Evolutionary conservation across 2,329 filamentous ascomycete genomes (phyloP).

Genomic region (Hymenoscyphus fraxineus): DNA sequence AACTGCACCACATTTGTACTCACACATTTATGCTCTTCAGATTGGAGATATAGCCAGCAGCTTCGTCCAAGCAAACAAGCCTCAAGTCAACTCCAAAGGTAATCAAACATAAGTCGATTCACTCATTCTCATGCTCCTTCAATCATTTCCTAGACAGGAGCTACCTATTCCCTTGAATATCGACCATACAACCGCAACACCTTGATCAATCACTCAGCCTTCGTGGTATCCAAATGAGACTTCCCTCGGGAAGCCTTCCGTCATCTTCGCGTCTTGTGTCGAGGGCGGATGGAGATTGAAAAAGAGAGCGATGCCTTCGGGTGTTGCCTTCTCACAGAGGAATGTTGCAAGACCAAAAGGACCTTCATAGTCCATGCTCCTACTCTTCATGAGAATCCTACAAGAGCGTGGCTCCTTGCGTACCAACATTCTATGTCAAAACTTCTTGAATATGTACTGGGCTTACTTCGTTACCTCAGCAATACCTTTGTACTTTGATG

Average conservation of each 20-base stretch:
- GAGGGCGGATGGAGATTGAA: slow-evolving; percentile 40
- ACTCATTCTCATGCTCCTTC: neutral
- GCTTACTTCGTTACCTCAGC: too few relatives aligned
- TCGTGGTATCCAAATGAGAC: slow-evolving; percentile 40
- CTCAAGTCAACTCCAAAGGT: too few relatives aligned
- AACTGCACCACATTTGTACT: too few relatives aligned
- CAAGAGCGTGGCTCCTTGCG: slow-evolving; percentile 50
- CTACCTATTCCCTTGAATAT: too few relatives aligned
- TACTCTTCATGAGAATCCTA: slow-evolving; percentile 42
- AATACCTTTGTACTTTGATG: too few relatives aligned
- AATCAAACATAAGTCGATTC: neutral
- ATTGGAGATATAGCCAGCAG: too few relatives aligned
- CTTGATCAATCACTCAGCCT: slow-evolving; percentile 45
- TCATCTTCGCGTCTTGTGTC: slow-evolving; percentile 45
- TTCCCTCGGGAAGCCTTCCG: slow-evolving; percentile 42
- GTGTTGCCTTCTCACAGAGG: slow-evolving; percentile 36
- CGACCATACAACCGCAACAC: slow-evolving; percentile 24
- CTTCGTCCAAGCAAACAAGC: too few relatives aligned
- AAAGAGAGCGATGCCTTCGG: slow-evolving; percentile 33
- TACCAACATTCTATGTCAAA: slow-evolving; percentile 41
- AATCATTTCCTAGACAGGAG: neutral
- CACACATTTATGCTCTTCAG: too few relatives aligned
- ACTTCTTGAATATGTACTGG: neutral
- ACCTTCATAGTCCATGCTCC: slow-evolving; percentile 54
- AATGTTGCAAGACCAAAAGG: slow-evolving; percentile 46